A percentile compares a stretch with the other conserved stretches of the same genome.
These are phyloP conservation scores for Hansenula lynferdii DNA, from an alignment of 1,139 yeast species.

Conservation along the genomic window DNA sequence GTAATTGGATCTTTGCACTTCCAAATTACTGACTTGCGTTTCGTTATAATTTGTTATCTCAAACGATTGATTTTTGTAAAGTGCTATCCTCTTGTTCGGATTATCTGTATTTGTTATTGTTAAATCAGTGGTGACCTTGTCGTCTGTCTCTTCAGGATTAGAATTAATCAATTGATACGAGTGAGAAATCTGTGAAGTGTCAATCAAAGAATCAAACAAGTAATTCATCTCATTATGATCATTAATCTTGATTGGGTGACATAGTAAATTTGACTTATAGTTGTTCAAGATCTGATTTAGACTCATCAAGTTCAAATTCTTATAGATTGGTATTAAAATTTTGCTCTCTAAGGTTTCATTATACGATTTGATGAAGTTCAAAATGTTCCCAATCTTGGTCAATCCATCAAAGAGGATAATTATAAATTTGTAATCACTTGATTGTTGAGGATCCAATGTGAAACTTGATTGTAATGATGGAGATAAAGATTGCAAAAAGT, in stretches of 20 bases:
- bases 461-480: conserved; percentile 9
- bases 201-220: conserved; percentile 13
- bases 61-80: conserved; percentile 8
- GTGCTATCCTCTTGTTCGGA: conserved; percentile 2
- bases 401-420: conserved; percentile 23
- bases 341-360: conserved; percentile 6
- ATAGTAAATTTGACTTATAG: conserved; percentile 15
- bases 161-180: background rate
- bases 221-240: conserved; percentile 13
- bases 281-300: conserved; percentile 14
- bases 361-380: conserved; percentile 18
- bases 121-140: background rate
- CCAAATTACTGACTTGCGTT: background rate
- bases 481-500: conserved; percentile 15
- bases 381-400: conserved; percentile 22
- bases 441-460: conserved; percentile 11
- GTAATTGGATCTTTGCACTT: conserved; percentile 1
- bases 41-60: background rate
- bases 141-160: background rate
- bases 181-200: background rate
- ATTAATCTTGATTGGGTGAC: conserved; percentile 20
- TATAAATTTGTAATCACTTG: conserved; percentile 12
- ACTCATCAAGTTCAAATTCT: conserved; percentile 15
- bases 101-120: background rate
- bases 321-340: conserved; percentile 19